Evolutionary conservation across 345 rosid species (phyloP).

Genomic region (Fremontodendron californicum): DNA sequence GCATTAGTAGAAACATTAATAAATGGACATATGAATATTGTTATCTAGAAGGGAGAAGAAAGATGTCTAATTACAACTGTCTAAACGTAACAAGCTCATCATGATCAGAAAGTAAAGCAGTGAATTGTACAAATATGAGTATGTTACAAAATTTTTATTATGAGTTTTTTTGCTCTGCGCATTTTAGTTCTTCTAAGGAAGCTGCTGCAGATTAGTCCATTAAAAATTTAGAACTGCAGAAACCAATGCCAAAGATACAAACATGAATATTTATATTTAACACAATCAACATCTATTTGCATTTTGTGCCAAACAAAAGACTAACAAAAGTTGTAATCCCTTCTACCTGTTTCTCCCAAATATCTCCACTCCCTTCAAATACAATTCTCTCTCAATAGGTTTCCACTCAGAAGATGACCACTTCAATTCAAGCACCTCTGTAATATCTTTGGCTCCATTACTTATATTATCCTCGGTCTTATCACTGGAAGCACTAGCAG

Average conservation of each 20-base stretch:
- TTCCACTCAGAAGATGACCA: conserved; percentile 59
- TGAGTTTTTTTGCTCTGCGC: neutral
- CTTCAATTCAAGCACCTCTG: conserved; percentile 37
- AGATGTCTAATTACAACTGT: neutral
- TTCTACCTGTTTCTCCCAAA: conserved; percentile 94
- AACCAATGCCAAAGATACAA: neutral
- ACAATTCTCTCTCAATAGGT: conserved; percentile 87
- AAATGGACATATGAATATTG: neutral
- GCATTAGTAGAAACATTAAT: neutral
- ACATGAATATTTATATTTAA: neutral
- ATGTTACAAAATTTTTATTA: neutral
- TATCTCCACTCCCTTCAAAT: conserved; percentile 89
- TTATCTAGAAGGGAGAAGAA: neutral
- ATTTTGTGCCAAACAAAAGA: neutral
- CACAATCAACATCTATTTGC: conserved; percentile 13
- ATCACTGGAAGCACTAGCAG: conserved; percentile 25
- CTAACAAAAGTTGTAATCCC: conserved; percentile 19
- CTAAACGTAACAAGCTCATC: conserved; percentile 1
- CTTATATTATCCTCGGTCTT: conserved; percentile 28
- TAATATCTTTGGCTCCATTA: conserved; percentile 25
- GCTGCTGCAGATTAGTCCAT: neutral
- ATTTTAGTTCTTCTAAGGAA: neutral
- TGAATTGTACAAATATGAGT: neutral
- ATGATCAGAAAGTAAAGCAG: neutral
- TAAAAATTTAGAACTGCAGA: neutral